Percentiles rank a stretch among this genome's conserved stretches.
Evolutionary conservation across 1,139 yeast genomes (phyloP).

Genomic region (Blastobotrys arbuscula): DNA sequence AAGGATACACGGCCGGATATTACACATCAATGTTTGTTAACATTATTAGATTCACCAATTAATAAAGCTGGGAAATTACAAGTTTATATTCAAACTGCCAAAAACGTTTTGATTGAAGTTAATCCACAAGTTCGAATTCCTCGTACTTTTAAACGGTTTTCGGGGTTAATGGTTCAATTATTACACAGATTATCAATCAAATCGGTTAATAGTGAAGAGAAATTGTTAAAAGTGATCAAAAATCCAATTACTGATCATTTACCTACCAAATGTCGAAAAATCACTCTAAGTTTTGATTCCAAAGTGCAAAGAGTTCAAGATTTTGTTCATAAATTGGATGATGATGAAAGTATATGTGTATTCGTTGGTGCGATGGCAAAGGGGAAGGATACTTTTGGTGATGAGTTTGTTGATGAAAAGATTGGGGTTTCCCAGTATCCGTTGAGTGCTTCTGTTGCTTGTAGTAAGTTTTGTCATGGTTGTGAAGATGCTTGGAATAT

Average conservation of each 20-base stretch:
- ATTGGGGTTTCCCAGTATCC: slow-evolving; percentile 95
- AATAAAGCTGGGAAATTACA: slow-evolving; percentile 96
- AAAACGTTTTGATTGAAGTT: slow-evolving; percentile 91
- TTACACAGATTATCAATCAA: slow-evolving; percentile 88
- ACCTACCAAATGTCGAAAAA: slow-evolving; percentile 91
- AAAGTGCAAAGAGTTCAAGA: slow-evolving; percentile 84
- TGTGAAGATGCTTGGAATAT: slow-evolving; percentile 98
- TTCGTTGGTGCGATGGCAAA: slow-evolving; percentile 99
- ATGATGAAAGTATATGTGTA: slow-evolving; percentile 91
- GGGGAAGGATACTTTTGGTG: slow-evolving; percentile 96
- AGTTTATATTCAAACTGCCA: slow-evolving; percentile 92
- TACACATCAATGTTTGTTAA: slow-evolving; percentile 84
- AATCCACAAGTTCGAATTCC: slow-evolving; percentile 97
- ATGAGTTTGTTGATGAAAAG: slow-evolving; percentile 93
- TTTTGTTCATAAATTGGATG: slow-evolving; percentile 71
- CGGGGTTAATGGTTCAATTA: slow-evolving; percentile 95
- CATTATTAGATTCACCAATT: slow-evolving; percentile 90
- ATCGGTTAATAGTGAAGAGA: slow-evolving; percentile 92
- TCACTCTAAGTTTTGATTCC: slow-evolving; percentile 93
- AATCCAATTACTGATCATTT: slow-evolving; percentile 96
- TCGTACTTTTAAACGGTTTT: slow-evolving; percentile 93
- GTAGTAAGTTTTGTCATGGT: slow-evolving; percentile 97
- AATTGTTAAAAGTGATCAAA: slow-evolving; percentile 85
- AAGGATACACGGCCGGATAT: slow-evolving; percentile 98
- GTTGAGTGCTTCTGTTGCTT: slow-evolving; percentile 94